phyloP scores from a whole-genome alignment of 441 rosid genomes.

The Omphalea diandra region DNA sequence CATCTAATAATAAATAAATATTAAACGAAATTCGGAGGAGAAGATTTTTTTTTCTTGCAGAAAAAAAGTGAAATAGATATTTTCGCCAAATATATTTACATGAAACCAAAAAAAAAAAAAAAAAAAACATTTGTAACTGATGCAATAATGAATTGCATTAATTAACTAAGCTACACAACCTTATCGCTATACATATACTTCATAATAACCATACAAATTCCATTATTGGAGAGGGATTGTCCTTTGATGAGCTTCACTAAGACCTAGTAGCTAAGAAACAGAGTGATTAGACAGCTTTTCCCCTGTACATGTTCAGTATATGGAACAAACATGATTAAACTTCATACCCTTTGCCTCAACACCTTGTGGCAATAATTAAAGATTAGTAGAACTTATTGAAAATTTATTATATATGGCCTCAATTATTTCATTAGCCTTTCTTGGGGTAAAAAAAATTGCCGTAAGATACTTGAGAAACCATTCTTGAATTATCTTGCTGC shows the following conservation, averaged over 20 bases:
- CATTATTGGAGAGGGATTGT: slow-evolving; percentile 29
- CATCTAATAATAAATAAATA: too few species aligned
- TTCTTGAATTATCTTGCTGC: slow-evolving; percentile 37
- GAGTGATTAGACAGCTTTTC: slow-evolving; percentile 10
- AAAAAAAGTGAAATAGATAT: not conserved
- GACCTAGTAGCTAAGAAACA: slow-evolving; percentile 15
- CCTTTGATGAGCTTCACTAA: slow-evolving; percentile 23
- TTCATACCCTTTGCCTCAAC: slow-evolving; percentile 14
- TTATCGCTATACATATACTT: slow-evolving; percentile 28
- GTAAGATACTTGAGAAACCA: slow-evolving; percentile 38
- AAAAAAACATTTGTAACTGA: not conserved
- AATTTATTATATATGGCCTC: not conserved
- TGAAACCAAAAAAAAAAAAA: not conserved
- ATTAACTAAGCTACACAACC: slow-evolving; percentile 19
- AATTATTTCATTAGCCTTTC: slow-evolving; percentile 40
- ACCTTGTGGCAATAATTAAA: slow-evolving; percentile 15
- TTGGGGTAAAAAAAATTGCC: slow-evolving; percentile 40
- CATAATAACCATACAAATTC: slow-evolving; percentile 24
- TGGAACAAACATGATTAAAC: slow-evolving; percentile 10
- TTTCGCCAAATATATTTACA: not conserved
- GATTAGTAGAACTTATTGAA: slow-evolving; percentile 17
- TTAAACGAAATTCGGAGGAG: not conserved
- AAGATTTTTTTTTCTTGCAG: not conserved
- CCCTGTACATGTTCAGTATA: slow-evolving; percentile 30
- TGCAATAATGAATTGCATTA: slow-evolving; percentile 23